phyloP scores from a whole-genome alignment of 2,329 filamentous ascomycete genomes.

The Pseudogymnoascus sp. region DNA sequence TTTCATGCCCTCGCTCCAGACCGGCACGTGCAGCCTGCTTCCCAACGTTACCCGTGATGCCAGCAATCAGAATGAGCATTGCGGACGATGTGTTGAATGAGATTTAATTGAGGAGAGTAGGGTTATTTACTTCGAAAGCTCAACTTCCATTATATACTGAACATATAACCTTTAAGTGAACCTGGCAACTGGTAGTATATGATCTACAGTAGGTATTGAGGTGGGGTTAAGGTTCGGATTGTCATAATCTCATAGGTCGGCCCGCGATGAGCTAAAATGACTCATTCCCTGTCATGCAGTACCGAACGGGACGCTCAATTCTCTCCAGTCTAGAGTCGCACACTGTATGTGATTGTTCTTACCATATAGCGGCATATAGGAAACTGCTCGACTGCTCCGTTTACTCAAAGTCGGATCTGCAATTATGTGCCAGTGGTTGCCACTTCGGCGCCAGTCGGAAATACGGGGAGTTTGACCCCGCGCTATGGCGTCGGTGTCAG shows the following conservation, averaged over 20 bases:
- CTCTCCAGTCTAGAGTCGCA: background rate
- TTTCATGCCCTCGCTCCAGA: background rate
- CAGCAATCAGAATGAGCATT: background rate
- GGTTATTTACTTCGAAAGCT: background rate
- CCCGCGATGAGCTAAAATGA: background rate
- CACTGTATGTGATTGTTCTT: background rate
- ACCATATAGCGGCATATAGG: background rate
- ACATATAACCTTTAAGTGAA: background rate
- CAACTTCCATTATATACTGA: background rate
- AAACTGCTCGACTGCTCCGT: no score
- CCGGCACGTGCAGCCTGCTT: background rate
- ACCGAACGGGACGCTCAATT: background rate
- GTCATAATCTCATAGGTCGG: background rate
- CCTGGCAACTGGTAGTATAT: background rate
- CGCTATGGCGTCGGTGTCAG: background rate
- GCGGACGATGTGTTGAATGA: background rate
- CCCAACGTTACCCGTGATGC: background rate
- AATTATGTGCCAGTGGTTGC: background rate
- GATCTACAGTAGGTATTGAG: background rate
- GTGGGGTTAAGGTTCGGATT: background rate
- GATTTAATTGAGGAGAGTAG: background rate
- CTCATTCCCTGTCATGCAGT: background rate
- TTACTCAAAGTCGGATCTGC: background rate
- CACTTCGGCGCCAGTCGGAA: background rate
- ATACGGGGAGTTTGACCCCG: background rate